Base-by-base conservation (phyloP, 441 rosid genomes). In the Dalechampia spathulata region DNA sequence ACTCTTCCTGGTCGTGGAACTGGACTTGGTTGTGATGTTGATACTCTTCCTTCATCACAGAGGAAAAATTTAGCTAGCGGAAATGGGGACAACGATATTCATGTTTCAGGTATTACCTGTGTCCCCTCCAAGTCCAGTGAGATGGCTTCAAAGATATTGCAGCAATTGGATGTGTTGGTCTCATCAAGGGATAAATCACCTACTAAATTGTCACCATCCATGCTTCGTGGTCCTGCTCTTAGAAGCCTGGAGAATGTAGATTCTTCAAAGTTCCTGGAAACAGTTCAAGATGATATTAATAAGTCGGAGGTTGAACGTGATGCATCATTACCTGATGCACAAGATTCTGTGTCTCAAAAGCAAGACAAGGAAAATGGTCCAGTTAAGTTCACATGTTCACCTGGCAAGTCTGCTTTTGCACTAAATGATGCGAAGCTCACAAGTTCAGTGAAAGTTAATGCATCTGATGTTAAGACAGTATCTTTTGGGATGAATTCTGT, bases 101-200 rank as follows among this genome's bases (percentile, higher is more conserved):
- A 69, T 55, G 73, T 74, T 45, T 63, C 84, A 55, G 70, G 77
- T 61, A 74, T 62, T 65, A 53, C 73, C 15, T 58, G 80, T 57
- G 83, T 81, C 45, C 85, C 97, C 54, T 77, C 95, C 30, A 76
- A 79, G 73, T 94, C 99, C 60, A 78, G 76, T 44, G 85, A 86
- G 68, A 68, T 65, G 79, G 97, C 97, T 73, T 73, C 85, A 58
- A 84, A 83, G 75, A 90, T 94, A 64, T 68, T 87, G 60, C 72
- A 80, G 76, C 83, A 85, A 45, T 79, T 94, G 60, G 85, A 85
- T 69, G 75, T 50, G 56, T 57, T 93, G 67, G 86, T 74, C 23
- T 71, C 88, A 16, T 60, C 93, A 0, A 83, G 72, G 74, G 95
- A 82, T 60, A 90, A 82, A 62, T 76, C 90, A 48, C 93, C 95